Base-by-base conservation (phyloP, 2,329 filamentous ascomycete genomes). In the Verticillium tricorpus region DNA sequence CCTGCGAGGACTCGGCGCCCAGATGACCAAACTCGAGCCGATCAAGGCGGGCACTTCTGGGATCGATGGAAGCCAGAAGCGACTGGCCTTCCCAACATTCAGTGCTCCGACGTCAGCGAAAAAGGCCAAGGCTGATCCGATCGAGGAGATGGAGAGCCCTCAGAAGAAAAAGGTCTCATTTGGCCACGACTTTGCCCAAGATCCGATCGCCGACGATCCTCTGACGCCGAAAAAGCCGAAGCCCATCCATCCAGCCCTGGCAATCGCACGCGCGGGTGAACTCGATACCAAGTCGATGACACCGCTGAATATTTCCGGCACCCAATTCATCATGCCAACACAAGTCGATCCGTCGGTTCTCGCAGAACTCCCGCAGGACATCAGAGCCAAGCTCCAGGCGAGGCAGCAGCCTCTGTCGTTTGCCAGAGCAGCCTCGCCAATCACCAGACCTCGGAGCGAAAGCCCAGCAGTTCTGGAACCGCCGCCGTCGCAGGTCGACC, bases 1-100 rank as follows among this genome's bases (percentile, higher is more conserved):
- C 72, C 81, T 99, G n/a, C 86, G 95, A 69, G 95, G 95, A 0
- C 80, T 99, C 11, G 95, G 95, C 0, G 85, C 98, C 1, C 94
- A 97, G 72, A 90, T 98, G 87, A 95, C 93, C 15, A 97, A 93
- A 73, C 82, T 99, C 4, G 93, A 97, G 68, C 87, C 90, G 0
- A 78, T 95, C 69, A 96, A 91, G 69, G 70, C 76, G 17, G 78
- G 80, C 2, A 69, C 75, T 1, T 77, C 82, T n/a, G 83, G 78
- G 1, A 74, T 81, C 1, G 88, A 93, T 60, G 86, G 90, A 64
- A 96, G 92, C 69, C 94, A 98, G 73, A 89, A 85, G 66, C 89
- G 85, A 57, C 80, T 98, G 22, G 86, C 83, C 39, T 97, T 97
- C 77, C 88, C 86, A 60, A 71, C 79, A 8, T 82, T 83, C 56